These are phyloP conservation scores for Chalciporus pseudorubinellus DNA, from an alignment of 768 basidiomycete genomes.

Conservation along the genomic window DNA sequence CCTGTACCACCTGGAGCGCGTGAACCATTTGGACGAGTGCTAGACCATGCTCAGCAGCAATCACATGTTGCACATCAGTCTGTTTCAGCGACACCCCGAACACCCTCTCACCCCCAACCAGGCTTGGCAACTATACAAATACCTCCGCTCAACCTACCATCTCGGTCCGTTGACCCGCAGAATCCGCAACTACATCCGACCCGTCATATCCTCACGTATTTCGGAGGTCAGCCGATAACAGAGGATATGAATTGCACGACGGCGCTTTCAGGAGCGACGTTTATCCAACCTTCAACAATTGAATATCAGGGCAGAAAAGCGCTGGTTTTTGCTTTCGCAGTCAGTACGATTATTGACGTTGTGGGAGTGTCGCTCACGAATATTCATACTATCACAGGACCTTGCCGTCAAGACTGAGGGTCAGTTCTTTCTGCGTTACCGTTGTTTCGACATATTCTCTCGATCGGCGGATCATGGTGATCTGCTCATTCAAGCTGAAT, in stretches of 20 bases:
- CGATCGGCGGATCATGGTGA: constrained; percentile 27
- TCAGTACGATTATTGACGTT: constrained; percentile 28
- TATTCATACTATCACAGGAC: constrained; percentile 42
- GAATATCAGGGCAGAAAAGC: constrained; percentile 52
- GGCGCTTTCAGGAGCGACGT: constrained; percentile 61
- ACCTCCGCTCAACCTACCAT: constrained; percentile 21
- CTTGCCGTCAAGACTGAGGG: constrained; percentile 67
- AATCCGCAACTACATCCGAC: constrained; percentile 8
- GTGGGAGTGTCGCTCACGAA: neutral
- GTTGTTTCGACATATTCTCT: constrained; percentile 62
- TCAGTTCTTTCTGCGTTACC: constrained; percentile 67
- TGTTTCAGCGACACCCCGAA: constrained; percentile 6
- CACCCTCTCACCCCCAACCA: constrained; percentile 12
- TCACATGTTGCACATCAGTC: constrained; percentile 8
- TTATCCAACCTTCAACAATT: constrained; percentile 52
- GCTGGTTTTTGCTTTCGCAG: constrained; percentile 64
- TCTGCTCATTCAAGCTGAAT: constrained; percentile 56
- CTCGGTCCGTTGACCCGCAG: constrained; percentile 5
- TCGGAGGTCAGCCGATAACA: constrained; percentile 39
- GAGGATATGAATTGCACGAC: constrained; percentile 47
- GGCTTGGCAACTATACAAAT: constrained; percentile 17
- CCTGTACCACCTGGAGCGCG: constrained; percentile 43
- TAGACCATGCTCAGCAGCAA: constrained; percentile 13
- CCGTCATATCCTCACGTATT: constrained; percentile 39
- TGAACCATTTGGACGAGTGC: constrained; percentile 1